Percentiles rank a stretch among this genome's conserved stretches.
phyloP scores from a whole-genome alignment of 495 filamentous ascomycete genomes.

The Aspergillus homomorphus region DNA sequence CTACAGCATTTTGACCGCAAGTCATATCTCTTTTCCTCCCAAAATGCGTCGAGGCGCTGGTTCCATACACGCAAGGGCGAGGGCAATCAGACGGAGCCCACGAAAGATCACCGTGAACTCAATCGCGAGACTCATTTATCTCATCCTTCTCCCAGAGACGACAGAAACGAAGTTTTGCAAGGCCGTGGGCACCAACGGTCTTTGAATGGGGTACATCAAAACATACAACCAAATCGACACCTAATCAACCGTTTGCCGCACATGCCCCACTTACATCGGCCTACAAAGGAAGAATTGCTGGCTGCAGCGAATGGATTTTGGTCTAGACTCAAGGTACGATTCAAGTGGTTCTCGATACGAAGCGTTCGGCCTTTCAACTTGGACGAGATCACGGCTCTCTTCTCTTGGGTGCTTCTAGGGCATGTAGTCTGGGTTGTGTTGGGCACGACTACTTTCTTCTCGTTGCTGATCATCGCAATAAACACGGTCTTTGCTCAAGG shows the following conservation, averaged over 20 bases:
- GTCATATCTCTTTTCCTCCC: conserved; percentile 7
- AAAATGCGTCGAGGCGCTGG: conserved; percentile 31
- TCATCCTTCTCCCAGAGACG: conserved; percentile 5
- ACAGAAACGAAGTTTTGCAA: conserved; percentile 9
- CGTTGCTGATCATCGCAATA: conserved; percentile 78
- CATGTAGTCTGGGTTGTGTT: conserved; percentile 93
- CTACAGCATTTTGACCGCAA: conserved; percentile 17
- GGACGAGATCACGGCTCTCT: conserved; percentile 91
- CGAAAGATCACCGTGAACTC: conserved; percentile 11
- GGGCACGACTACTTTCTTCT: conserved; percentile 97
- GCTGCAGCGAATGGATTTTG: conserved; percentile 90
- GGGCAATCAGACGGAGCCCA: conserved; percentile 7
- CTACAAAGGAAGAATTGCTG: conserved; percentile 89
- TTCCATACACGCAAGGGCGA: conserved; percentile 34
- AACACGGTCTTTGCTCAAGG: conserved; percentile 97
- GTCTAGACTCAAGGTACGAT: conserved; percentile 84
- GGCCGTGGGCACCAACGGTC: background rate
- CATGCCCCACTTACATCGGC: conserved; percentile 73
- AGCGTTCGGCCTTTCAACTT: conserved; percentile 93
- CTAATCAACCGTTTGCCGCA: conserved; percentile 64
- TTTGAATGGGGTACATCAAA: conserved; percentile 15
- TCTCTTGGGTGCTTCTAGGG: conserved; percentile 91
- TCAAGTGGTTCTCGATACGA: conserved; percentile 97
- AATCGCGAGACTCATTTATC: conserved; percentile 11
- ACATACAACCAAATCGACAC: conserved; percentile 34